Conservation (phyloP, 139 green algal genomes). For the Chlamydomonas eustigma region DNA sequence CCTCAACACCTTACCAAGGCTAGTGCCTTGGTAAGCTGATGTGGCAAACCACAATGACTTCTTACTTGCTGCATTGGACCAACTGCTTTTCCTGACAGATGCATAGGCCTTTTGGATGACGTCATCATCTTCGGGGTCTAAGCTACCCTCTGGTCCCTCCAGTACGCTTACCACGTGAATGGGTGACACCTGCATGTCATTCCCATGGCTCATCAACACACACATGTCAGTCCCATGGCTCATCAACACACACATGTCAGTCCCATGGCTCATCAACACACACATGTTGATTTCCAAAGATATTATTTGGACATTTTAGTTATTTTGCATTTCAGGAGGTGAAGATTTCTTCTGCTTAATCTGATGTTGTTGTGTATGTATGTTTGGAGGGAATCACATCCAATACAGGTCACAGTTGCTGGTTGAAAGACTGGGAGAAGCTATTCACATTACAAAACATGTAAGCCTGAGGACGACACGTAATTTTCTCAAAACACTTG, state of each 20-base stretch:
- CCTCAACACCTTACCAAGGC: no score
- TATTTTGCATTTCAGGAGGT: neutral
- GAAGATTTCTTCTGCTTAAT: no score
- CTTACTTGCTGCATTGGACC: slow-evolving; percentile 2
- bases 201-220: neutral
- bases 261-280: neutral
- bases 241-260: neutral
- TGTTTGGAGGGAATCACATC: no score
- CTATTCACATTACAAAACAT: slow-evolving; percentile 25
- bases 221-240: neutral
- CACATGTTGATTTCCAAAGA: neutral
- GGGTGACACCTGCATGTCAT: slow-evolving; percentile 10
- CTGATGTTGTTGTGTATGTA: no score
- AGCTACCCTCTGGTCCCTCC: slow-evolving; percentile 7
- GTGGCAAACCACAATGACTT: no score
- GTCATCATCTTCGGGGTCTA: neutral
- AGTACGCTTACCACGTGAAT: slow-evolving; percentile 19
- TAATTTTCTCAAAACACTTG: neutral
- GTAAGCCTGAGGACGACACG: slow-evolving; percentile 51
- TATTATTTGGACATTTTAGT: neutral
- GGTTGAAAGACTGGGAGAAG: neutral
- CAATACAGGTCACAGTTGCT: neutral
- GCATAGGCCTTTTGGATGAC: neutral
- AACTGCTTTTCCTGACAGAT: neutral
- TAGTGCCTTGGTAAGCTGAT: no score